Evolutionary conservation across 2,329 filamentous ascomycete genomes (phyloP), one percentile per base, ranked within the genome.

Genomic region (Cladophialophora bantiana): DNA sequence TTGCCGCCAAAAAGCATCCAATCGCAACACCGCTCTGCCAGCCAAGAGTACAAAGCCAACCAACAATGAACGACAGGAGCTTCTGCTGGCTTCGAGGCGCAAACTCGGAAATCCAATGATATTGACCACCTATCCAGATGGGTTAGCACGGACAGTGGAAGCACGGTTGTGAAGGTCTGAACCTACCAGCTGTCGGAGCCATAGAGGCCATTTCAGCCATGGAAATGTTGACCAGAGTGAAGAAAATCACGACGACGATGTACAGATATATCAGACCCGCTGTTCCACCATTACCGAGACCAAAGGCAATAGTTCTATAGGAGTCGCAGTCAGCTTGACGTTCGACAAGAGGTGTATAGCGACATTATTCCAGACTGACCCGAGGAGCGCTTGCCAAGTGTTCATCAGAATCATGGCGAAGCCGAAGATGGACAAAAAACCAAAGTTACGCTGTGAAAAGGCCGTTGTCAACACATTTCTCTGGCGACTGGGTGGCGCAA

Each of bases 211-310:
- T 82, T 68, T 84, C 83, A 7, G 81, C 81, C 74, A 84, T 79
- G 3, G 80, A 82, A 0, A 77, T 72, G 62, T 78, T 78, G 50
- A 80, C 78, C 1, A 78, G 59, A 2, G 78, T 70, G 36, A 81
- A 78, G 1, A 83, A 83, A 26, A 80, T 69, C 78, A 81, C 83
- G 12, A 79, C 80, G 55, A 83, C 73, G 2, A 86, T 66, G 62
- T 82, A 85, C 2, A 83, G 79, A 77, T 83, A 87, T 54, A 87
- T 80, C 3, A 86, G 77, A 32, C 84, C 84, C 3, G 81, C 83
- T 1, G 82, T 80, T 12, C 84, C 85, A 9, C 85, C 85, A 69
- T 85, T 84, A 26, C 73, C 75, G 26, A 72, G 64, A 34, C 66
- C 63, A 42, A 72, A 71, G 52, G 40, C 53, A 35, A 69, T 54